These are phyloP conservation scores for Wallemia hederae DNA, from an alignment of 1,284 basidiomycete species.

Conservation along the genomic window DNA sequence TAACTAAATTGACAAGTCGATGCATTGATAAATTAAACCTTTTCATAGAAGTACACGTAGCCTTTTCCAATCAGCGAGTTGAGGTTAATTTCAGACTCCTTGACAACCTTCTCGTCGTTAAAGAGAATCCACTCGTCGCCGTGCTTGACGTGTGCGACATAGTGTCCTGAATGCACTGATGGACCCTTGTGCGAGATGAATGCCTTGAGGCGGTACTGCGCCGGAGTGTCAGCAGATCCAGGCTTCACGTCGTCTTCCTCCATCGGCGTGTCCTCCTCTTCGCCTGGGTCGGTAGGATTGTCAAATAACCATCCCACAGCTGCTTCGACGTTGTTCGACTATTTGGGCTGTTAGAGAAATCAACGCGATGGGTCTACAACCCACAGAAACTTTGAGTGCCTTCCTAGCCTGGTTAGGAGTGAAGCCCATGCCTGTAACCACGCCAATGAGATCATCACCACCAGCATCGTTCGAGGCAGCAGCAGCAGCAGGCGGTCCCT, in stretches of 20 bases:
- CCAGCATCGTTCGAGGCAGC: neutral
- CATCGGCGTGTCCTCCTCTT: conserved; percentile 18
- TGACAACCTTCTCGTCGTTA: conserved; percentile 54
- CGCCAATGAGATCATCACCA: neutral
- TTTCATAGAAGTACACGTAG: neutral
- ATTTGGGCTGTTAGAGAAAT: neutral
- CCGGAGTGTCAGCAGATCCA: conserved; percentile 27
- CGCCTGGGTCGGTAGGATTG: conserved; percentile 61
- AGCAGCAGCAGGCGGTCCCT: neutral
- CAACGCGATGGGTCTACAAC: neutral
- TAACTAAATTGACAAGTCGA: neutral
- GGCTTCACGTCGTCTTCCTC: neutral
- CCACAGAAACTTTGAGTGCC: conserved; percentile 25
- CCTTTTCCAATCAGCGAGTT: neutral
- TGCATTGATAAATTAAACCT: neutral
- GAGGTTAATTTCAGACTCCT: neutral
- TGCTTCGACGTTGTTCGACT: conserved; percentile 29
- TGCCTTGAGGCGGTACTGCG: conserved; percentile 48
- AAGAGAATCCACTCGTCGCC: conserved; percentile 42
- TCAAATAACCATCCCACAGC: conserved; percentile 95
- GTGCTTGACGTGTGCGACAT: conserved; percentile 46
- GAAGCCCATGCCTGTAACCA: conserved; percentile 47
- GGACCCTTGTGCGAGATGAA: conserved; percentile 95
- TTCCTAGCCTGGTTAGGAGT: conserved; percentile 53
- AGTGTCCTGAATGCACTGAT: conserved; percentile 79